These are phyloP conservation scores for Strobilomyces echinocephalus DNA, from an alignment of 768 basidiomycete species.

Conservation along the genomic window DNA sequence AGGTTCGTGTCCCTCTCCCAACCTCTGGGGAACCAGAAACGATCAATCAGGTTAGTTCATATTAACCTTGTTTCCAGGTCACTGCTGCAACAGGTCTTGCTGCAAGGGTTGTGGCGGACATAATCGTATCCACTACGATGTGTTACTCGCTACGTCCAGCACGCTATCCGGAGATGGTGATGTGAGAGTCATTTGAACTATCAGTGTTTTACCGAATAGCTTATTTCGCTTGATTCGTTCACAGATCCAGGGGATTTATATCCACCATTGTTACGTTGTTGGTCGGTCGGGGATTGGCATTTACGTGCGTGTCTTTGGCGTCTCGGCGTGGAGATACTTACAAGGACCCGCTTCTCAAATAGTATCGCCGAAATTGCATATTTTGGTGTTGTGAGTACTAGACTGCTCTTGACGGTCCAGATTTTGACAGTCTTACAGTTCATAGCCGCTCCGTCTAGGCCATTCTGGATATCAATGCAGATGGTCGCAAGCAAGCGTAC, in stretches of 20 bases:
- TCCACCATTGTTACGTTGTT: neutral
- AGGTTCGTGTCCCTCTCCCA: slow-evolving; percentile 11
- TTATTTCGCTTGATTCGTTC: neutral
- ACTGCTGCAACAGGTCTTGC: slow-evolving; percentile 10
- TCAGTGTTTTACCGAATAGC: neutral
- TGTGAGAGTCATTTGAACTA: slow-evolving; percentile 11
- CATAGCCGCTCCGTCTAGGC: slow-evolving; percentile 17
- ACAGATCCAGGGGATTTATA: slow-evolving; percentile 14
- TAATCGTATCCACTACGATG: slow-evolving; percentile 15
- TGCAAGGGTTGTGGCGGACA: slow-evolving; percentile 6
- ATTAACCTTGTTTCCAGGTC: slow-evolving; percentile 2
- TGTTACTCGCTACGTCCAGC: slow-evolving; percentile 17
- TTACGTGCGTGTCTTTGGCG: slow-evolving; percentile 17
- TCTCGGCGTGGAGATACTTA: neutral
- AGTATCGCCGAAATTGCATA: slow-evolving; percentile 19
- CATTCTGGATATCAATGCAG: slow-evolving; percentile 25
- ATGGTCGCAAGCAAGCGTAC: slow-evolving; percentile 25
- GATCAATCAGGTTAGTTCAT: neutral
- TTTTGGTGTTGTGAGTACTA: slow-evolving; percentile 17
- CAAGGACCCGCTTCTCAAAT: neutral
- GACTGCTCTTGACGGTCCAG: neutral
- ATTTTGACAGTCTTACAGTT: slow-evolving; percentile 17
- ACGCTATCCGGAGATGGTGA: slow-evolving; percentile 11
- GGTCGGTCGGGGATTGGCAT: slow-evolving; percentile 21
- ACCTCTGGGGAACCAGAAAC: neutral